Evolutionary conservation across 331 rosid species (phyloP), one percentile per base, ranked within the genome.

Genomic region (Dryas integrifolia): DNA sequence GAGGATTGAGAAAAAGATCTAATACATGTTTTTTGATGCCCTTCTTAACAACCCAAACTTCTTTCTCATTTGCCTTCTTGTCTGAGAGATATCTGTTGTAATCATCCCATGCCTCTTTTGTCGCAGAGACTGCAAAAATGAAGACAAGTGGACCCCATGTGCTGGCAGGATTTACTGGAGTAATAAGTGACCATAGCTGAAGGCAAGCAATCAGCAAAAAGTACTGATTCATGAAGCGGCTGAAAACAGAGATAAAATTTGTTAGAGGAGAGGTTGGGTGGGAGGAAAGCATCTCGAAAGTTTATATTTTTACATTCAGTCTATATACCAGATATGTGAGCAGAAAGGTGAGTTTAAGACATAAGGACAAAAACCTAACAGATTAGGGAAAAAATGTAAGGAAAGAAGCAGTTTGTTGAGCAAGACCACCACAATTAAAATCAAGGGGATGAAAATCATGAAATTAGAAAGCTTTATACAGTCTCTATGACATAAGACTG

Each of bases 181-280:
- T 94, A 26, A 94, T 94, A 67, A 94, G 97, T 46, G 98, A 79
- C 98, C 98, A 94, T 63, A 94, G 82, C 88, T 94, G 98, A 81
- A 94, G 92, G 86, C 98, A 91, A 44, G 98, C 98, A 82, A 94
- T 94, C 81, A 94, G 80, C 88, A 94, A 83, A 88, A 94, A 94
- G 88, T 94, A 94, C 82, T 91, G 98, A 84, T 94, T 94, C 98
- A 94, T 94, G 85, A 94, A 94, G 76, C 98, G 97, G 91, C 98
- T 94, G 95, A 69, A 82, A 86, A 70, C 67, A 61, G 46, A 73
- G 12, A 21, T 2, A 51, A 43, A 7, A 45, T 35, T 45, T 21
- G 65, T 79, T 35, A 79, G 74, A 60, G 39, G 40, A 35, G 6
- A 15, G 2, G 16, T 18, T 15, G 11, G 45, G 14, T 9, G 40